Evolutionary conservation across 805 yeast species (phyloP), one percentile per base, ranked within the genome.

Genomic region (Metschnikowia sp.): DNA sequence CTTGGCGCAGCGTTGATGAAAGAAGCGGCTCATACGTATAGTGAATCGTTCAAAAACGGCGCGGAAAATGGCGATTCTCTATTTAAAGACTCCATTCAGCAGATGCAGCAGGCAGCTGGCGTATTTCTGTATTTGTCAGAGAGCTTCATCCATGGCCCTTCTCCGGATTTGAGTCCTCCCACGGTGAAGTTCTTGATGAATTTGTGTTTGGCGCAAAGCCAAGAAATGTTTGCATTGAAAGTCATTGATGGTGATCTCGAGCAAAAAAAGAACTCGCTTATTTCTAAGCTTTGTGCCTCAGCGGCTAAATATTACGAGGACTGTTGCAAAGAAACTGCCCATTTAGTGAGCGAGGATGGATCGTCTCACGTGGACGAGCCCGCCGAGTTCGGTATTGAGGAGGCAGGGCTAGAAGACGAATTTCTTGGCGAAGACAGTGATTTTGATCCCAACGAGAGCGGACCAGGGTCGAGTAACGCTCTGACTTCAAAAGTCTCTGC

Each of bases 71-170:
- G 65, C 3, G 74, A 68, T 4, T 64, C 69, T 3, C 75, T 81
- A 46, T 69, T 76, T 58, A 90, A 87, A 56, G 63, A 65, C n/a
- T 74, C 89, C 0, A 75, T 83, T 51, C 78, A 77, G 35, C 65
- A 71, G 41, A 79, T 86, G 57, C 88, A 88, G 51, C 83, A 82
- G 48, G 82, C 96, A 2, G 85, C 94, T 4, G 95, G 97, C 1
- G 76, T 89, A 30, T 86, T 78, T 59, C 76, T 78, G 50, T 87
- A 79, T 55, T 71, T 91, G 26, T 76, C 84, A 38, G 92, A 86
- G 55, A 87, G 86, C 64, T 92, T 92, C 65, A 68, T 90, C 40
- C 94, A 91, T 65, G 92, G 97, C 0, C 97, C 98, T 0, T 81
- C 90, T 4, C 70, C 76, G 5, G 99, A 92, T 64, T 69, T 91